A percentile compares a stretch with the other conserved stretches of the same genome.
Conservation (phyloP, 129 eudicot species). For the Calendula officinalis region DNA sequence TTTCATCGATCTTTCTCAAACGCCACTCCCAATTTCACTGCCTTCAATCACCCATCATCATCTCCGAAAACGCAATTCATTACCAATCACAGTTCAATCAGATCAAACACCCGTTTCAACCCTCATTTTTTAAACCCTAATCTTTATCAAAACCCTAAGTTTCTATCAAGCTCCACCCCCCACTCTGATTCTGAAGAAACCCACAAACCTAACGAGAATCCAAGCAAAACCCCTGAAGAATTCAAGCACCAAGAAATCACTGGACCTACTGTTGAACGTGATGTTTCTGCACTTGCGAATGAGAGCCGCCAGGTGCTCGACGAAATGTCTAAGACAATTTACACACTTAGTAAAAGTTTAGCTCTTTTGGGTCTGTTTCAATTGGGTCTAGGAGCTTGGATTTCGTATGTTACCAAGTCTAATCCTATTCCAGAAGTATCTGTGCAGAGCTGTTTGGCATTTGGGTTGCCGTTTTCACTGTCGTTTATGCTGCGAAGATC, state of each 20-base stretch:
- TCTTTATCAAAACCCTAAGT: conserved; percentile 30
- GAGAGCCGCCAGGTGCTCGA: conserved; percentile 76
- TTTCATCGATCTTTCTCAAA: conserved; percentile 18
- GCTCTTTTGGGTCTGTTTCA: conserved; percentile 67
- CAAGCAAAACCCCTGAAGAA: conserved; percentile 41
- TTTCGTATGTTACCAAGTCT: conserved; percentile 39
- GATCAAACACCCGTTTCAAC: conserved; percentile 27
- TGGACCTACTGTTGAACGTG: conserved; percentile 86
- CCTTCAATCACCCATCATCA: conserved; percentile 24
- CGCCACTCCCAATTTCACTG: conserved; percentile 6
- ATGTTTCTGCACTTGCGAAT: conserved; percentile 60
- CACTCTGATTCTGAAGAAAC: conserved; percentile 33
- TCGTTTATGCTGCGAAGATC: conserved; percentile 64
- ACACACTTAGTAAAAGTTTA: conserved; percentile 51
- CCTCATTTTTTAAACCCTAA: conserved; percentile 26
- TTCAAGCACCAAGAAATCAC: conserved; percentile 84
- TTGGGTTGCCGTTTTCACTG: conserved; percentile 72
- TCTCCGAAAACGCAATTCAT: conserved; percentile 1
- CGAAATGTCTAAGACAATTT: conserved; percentile 55
- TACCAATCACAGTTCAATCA: conserved; percentile 18
- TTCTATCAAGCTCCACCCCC: conserved; percentile 41
- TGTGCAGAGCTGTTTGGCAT: conserved; percentile 53
- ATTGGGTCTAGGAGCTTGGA: conserved; percentile 71
- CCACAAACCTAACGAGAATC: conserved; percentile 34
- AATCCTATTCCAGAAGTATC: conserved; percentile 44